Evolutionary conservation across 129 eudicot genomes (phyloP), one percentile per base, ranked within the genome.

Genomic region (Lactuca saligna): DNA sequence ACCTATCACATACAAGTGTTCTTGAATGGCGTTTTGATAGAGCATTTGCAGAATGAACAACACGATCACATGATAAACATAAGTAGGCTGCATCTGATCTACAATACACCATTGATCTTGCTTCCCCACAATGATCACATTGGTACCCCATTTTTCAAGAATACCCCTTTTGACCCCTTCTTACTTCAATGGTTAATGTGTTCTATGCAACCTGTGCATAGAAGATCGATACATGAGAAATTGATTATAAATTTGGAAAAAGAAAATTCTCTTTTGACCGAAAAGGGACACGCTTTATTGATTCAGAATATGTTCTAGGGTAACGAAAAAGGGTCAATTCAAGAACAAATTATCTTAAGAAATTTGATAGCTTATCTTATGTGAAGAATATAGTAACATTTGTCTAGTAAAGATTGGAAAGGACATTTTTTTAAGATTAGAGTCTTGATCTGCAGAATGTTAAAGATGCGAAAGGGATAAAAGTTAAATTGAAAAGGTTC

Each of bases 81-180:
- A 92, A 81, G 55, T 84, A 80, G 35, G 98, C 98, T 59, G 95
- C 86, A 86, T 92, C 98, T 41, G 98, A 92, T 44, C 95, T 82
- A 72, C 98, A 92, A 73, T 82, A 86, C 29, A 89, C 88, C 80
- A 86, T 73, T 6, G 98, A 86, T 71, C 91, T 81, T 60, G 85
- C 86, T 49, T 92, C 96, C 81, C 82, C 89, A 63, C 98, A 92
- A 70, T 75, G 88, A 68, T 89, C 98, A 77, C 98, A 88, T 4
- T 73, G 44, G 60, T 77, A 75, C 49, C 89, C 96, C 91, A 85
- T 88, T 69, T 74, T 57, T 29, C 80, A 61, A 67, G 57, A 51
- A 10, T 11, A 2, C 0, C 51, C 4, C 11, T 46, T 59, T 38
- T 37, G 7, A 60, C 17, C 60, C 35, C 39, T 9, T 44, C 49